Base-by-base conservation (phyloP, 306 rosid species). In the Corylus americana region DNA sequence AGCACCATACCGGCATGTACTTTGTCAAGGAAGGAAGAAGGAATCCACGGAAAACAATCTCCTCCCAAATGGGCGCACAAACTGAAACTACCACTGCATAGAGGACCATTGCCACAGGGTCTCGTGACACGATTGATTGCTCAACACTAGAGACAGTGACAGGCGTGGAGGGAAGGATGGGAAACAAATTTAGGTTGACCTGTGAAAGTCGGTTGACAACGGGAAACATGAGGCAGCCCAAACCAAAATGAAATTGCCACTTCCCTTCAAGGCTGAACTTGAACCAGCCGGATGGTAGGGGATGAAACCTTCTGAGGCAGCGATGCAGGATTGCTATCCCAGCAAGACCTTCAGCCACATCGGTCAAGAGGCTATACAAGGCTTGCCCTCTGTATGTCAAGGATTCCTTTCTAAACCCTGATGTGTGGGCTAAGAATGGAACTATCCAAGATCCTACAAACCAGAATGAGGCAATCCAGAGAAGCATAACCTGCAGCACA, bases 391-490 rank as follows among this genome's bases (percentile, higher is more conserved):
- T 79, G 83, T 74, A 81, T 58, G 92, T 70, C 83, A 90, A 88
- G 73, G 84, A 86, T 63, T 85, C 93, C 74, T 85, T 89, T 74
- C 87, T 83, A 76, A 83, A 83, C 70, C 93, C 91, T 17, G 92
- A 82, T 22, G 78, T 78, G 85, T 87, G 81, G 57, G 89, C 88
- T 78, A 89, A 76, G 50, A 87, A 81, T 49, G 89, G 91, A 69
- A 89, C 86, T 79, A 87, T 78, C 93, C 93, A 89, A 79, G 93
- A 87, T 57, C 91, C 91, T 79, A 85, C 79, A 4, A 89, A 87
- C 91, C 93, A 87, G 80, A 85, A 89, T 69, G 91, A 87, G 73
- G 89, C 82, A 71, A 88, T 86, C 92, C 89, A 88, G 37, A 88
- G 89, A 47, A 88, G 88, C 88, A 84, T 88, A 79, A 88, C 92